Conservation (phyloP, 495 filamentous ascomycete genomes). For the Daldinia childiae region DNA sequence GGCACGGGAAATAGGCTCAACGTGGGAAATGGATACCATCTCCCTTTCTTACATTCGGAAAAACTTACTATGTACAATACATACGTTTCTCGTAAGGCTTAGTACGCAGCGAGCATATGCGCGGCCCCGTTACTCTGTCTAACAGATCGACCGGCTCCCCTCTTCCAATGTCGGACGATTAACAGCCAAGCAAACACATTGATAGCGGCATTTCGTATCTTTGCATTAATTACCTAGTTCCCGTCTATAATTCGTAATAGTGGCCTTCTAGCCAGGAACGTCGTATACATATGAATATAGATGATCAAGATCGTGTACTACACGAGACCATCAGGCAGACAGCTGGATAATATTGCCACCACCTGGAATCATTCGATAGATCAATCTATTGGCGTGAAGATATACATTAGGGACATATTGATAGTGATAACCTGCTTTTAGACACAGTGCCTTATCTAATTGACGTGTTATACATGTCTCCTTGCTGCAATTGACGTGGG, state of each 20-base stretch:
- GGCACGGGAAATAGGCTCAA: slow-evolving; percentile 2
- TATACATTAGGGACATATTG: neutral
- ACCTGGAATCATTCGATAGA: slow-evolving; percentile 1
- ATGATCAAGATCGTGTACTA: neutral
- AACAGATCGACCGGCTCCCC: slow-evolving; percentile 15
- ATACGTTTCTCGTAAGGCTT: slow-evolving; percentile 37
- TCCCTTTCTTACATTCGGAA: slow-evolving; percentile 11
- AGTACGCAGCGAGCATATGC: slow-evolving; percentile 41
- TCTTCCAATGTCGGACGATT: slow-evolving; percentile 1
- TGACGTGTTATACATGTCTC: slow-evolving; percentile 2
- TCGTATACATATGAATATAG: neutral
- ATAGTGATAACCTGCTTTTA: neutral
- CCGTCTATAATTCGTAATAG: slow-evolving; percentile 3
- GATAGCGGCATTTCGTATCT: neutral
- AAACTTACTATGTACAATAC: slow-evolving; percentile 8
- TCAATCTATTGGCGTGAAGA: neutral
- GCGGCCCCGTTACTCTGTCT: slow-evolving; percentile 16
- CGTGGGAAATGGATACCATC: slow-evolving; percentile 21
- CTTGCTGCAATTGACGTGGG: slow-evolving; percentile 8
- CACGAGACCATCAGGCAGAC: slow-evolving; percentile 21
- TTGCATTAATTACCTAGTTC: slow-evolving; percentile 4
- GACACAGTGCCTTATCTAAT: neutral
- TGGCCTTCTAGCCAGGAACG: slow-evolving; percentile 11
- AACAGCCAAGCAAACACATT: slow-evolving; percentile 5
- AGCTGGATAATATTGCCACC: neutral